Evolutionary conservation across 805 yeast species (phyloP).

Genomic region (Candida boleticola): DNA sequence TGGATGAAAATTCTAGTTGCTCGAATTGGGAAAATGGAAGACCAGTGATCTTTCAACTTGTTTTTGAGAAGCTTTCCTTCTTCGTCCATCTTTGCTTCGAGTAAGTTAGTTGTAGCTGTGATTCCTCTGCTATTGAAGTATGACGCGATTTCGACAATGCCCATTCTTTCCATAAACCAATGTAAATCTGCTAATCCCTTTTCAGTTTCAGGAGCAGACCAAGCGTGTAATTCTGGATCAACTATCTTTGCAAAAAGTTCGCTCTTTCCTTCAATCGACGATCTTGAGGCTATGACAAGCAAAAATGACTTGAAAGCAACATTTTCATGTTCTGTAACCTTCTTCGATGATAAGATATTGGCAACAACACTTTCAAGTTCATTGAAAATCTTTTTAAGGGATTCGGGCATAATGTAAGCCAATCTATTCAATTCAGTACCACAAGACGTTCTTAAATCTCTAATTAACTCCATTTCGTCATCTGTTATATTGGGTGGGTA

Average conservation of each 20-base stretch:
- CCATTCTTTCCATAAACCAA: slow-evolving; percentile 98
- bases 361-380: slow-evolving; percentile 83
- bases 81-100: slow-evolving; percentile 85
- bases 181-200: slow-evolving; percentile 86
- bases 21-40: slow-evolving; percentile 89
- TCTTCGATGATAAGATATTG: slow-evolving; percentile 61
- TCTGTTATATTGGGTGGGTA: slow-evolving; percentile 67
- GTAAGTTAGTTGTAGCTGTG: slow-evolving; percentile 67
- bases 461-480: slow-evolving; percentile 73
- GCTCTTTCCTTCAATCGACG: slow-evolving; percentile 67
- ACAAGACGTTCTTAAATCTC: slow-evolving; percentile 86
- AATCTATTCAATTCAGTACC: slow-evolving; percentile 93
- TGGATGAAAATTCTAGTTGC: slow-evolving; percentile 94
- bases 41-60: slow-evolving; percentile 87
- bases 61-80: slow-evolving; percentile 74
- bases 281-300: slow-evolving; percentile 86
- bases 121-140: slow-evolving; percentile 85
- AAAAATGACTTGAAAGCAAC: slow-evolving; percentile 92
- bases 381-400: slow-evolving; percentile 73
- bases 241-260: slow-evolving; percentile 84
- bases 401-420: slow-evolving; percentile 93
- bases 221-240: slow-evolving; percentile 87
- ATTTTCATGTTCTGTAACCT: slow-evolving; percentile 84
- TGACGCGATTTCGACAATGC: slow-evolving; percentile 89
- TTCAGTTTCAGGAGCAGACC: slow-evolving; percentile 91